Percentiles rank a stretch among this genome's conserved stretches.
phyloP scores from a whole-genome alignment of 1,284 basidiomycete species.

The Malassezia japonica region DNA sequence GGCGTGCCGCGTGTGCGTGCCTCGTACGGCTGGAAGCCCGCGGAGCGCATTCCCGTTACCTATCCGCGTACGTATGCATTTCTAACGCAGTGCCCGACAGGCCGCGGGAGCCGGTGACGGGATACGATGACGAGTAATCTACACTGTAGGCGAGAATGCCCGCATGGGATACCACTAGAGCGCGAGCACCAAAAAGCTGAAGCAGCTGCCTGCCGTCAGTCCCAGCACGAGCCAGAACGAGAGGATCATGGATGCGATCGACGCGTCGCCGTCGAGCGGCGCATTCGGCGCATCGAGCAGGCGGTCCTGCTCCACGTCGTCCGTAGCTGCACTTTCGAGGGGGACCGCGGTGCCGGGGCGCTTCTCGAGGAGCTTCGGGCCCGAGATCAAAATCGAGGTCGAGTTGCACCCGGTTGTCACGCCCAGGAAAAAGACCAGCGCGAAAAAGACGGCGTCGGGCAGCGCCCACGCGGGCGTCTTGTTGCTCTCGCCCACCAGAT shows the following conservation, averaged over 20 bases:
- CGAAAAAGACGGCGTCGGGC: constrained; percentile 20
- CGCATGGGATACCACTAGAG: neutral
- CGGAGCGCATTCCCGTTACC: constrained; percentile 67
- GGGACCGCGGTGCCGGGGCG: no score
- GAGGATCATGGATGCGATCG: constrained; percentile 16
- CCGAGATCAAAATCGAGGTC: constrained; percentile 23
- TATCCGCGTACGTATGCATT: constrained; percentile 65
- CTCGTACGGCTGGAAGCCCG: constrained; percentile 61
- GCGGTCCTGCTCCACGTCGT: constrained; percentile 3
- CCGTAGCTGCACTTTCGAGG: no score
- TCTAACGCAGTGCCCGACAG: constrained; percentile 31
- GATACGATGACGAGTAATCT: constrained; percentile 36
- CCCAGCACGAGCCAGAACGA: constrained; percentile 25
- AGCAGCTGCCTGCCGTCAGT: constrained; percentile 17
- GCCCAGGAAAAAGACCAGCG: constrained; percentile 17
- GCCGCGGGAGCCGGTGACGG: constrained; percentile 28
- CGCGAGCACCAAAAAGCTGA: constrained; percentile 11
- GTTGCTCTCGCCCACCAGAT: constrained; percentile 8
- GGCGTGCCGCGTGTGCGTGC: constrained; percentile 70
- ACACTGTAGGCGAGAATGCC: neutral
- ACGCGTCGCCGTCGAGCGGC: constrained; percentile 8
- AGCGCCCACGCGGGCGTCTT: neutral
- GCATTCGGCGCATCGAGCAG: neutral
- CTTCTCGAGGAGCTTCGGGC: constrained; percentile 8
- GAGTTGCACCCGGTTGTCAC: constrained; percentile 21